A percentile compares a stretch with the other conserved stretches of the same genome.
Evolutionary conservation across 1,284 basidiomycete genomes (phyloP).

Genomic region (Lentinula novae-zelandiae): DNA sequence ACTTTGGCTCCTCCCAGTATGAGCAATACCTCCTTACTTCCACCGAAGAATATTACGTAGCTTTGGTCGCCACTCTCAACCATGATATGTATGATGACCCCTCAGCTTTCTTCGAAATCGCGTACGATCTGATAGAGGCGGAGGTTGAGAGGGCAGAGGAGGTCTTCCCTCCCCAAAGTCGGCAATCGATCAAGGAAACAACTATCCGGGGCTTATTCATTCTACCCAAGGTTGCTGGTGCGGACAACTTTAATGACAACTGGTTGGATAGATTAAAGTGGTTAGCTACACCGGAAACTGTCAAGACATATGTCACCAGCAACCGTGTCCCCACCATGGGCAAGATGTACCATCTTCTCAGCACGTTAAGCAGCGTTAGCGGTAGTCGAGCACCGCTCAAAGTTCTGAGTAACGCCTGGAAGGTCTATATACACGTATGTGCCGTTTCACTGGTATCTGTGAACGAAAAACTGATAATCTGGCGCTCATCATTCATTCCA

Average conservation of each 20-base stretch:
- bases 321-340: conserved; percentile 27
- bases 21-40: conserved; percentile 49
- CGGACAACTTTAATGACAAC: background rate
- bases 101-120: conserved; percentile 51
- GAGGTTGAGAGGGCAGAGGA: conserved; percentile 53
- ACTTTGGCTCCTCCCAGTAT: conserved; percentile 36
- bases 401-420: conserved; percentile 57
- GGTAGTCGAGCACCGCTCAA: conserved; percentile 11
- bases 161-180: conserved; percentile 49
- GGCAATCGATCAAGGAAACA: conserved; percentile 43
- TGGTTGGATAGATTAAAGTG: conserved; percentile 44
- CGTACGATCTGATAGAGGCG: conserved; percentile 43
- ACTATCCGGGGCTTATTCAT: conserved; percentile 55
- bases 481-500: background rate
- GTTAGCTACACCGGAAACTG: conserved; percentile 52
- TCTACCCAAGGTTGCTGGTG: background rate
- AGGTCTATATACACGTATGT: conserved; percentile 51
- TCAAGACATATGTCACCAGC: background rate
- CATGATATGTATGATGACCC: conserved; percentile 41
- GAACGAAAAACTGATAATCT: background rate
- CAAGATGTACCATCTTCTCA: conserved; percentile 41
- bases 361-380: background rate
- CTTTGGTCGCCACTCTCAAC: conserved; percentile 41
- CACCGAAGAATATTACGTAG: conserved; percentile 49
- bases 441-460: background rate